These are phyloP conservation scores for Magnaporthiopsis rhizophila DNA, from an alignment of 2,329 filamentous ascomycete species.

Conservation along the genomic window DNA sequence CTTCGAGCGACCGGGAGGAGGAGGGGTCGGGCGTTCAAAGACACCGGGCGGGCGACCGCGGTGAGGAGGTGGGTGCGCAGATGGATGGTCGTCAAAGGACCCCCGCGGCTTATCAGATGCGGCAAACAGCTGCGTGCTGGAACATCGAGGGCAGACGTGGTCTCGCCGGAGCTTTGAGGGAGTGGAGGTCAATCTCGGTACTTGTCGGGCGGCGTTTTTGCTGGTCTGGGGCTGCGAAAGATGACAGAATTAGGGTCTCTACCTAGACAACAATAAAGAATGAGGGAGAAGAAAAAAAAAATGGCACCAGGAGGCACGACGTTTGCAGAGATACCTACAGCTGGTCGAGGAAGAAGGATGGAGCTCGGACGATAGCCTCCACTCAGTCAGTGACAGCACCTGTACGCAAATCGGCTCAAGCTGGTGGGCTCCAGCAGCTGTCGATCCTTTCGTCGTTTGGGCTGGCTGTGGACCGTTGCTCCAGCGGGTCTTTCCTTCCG, in stretches of 20 bases:
- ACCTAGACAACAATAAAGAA: not conserved
- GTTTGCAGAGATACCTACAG: not conserved
- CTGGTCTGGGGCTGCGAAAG: not conserved
- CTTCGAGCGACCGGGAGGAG: too few species aligned
- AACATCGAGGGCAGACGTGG: not conserved
- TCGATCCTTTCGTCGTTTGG: not conserved
- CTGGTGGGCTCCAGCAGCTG: not conserved
- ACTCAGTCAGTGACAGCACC: not conserved
- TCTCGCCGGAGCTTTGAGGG: not conserved
- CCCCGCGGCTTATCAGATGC: not conserved
- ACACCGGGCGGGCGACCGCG: not conserved
- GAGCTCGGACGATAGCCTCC: not conserved
- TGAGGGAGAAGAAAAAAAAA: not conserved
- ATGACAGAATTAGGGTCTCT: not conserved
- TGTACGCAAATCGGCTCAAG: not conserved
- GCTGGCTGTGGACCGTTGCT: not conserved
- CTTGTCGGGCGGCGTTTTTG: not conserved
- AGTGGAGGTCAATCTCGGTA: not conserved
- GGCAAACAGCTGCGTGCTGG: not conserved
- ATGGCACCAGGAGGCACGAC: not conserved
- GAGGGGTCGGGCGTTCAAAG: not conserved
- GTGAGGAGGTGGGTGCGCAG: not conserved
- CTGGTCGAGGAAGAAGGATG: not conserved
- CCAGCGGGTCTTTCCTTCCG: slow-evolving; percentile 1
- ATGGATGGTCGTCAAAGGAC: not conserved